phyloP scores from a whole-genome alignment of 495 filamentous ascomycete genomes.

The Aspergillus affinis region DNA sequence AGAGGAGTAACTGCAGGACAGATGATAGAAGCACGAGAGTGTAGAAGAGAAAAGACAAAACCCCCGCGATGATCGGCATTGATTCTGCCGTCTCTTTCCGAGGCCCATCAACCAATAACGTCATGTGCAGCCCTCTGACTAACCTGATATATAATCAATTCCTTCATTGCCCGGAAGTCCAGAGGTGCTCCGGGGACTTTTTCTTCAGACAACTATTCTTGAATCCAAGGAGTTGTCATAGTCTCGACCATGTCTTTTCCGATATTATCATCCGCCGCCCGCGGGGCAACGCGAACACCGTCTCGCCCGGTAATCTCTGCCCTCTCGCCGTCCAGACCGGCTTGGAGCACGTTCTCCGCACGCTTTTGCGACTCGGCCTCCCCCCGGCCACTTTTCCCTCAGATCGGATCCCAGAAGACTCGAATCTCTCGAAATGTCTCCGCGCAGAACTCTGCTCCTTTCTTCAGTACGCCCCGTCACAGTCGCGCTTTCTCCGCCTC shows the following conservation, averaged over 20 bases:
- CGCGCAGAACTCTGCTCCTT: not conserved
- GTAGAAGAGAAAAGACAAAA: too few species aligned
- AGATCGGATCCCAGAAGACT: conserved; percentile 1
- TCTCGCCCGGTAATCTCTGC: conserved; percentile 14
- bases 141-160: conserved; percentile 25
- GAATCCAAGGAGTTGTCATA: not conserved
- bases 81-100: conserved; percentile 35
- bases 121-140: conserved; percentile 33
- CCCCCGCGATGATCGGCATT: conserved; percentile 21
- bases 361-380: conserved; percentile 19
- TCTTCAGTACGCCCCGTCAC: conserved; percentile 13
- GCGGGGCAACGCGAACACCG: conserved; percentile 25
- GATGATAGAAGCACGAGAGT: too few species aligned
- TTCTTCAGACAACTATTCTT: conserved; percentile 1
- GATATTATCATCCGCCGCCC: conserved; percentile 23
- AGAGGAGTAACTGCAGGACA: too few species aligned
- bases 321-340: conserved; percentile 30
- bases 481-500: conserved; percentile 37
- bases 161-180: too few species aligned
- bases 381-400: conserved; percentile 6
- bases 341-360: conserved; percentile 35
- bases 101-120: conserved; percentile 32
- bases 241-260: conserved; percentile 30
- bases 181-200: too few species aligned
- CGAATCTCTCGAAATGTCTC: not conserved